A percentile compares a stretch with the other conserved stretches of the same genome.
These are phyloP conservation scores for Ceratocystis colombiana DNA, from an alignment of 2,329 filamentous ascomycete genomes.

Conservation along the genomic window DNA sequence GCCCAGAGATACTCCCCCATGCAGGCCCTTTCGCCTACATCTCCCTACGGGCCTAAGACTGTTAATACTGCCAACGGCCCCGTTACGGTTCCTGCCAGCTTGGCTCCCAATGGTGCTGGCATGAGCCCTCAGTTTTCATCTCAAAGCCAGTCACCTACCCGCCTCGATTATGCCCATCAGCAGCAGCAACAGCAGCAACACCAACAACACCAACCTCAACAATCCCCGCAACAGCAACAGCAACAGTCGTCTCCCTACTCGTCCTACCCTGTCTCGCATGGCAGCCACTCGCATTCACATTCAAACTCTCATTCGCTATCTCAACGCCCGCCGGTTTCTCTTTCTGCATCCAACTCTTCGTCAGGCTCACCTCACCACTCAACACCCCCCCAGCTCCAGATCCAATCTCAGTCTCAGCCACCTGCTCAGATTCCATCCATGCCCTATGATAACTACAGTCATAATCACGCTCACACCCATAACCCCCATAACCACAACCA, in stretches of 20 bases:
- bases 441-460: conserved; percentile 54
- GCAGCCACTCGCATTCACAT: conserved; percentile 33
- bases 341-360: conserved; percentile 48
- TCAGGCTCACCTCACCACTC: conserved; percentile 24
- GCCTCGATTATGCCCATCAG: conserved; percentile 48
- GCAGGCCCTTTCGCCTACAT: conserved; percentile 73
- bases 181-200: conserved; percentile 23
- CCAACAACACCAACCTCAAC: conserved; percentile 24
- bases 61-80: conserved; percentile 49
- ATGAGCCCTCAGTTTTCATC: conserved; percentile 50
- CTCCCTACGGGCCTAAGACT: conserved; percentile 61
- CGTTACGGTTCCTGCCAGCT: conserved; percentile 75
- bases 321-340: conserved; percentile 61
- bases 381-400: conserved; percentile 21
- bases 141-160: conserved; percentile 68
- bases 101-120: conserved; percentile 71
- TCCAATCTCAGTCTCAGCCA: conserved; percentile 23
- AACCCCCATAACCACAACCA: background rate
- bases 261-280: conserved; percentile 15
- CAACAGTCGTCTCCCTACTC: conserved; percentile 15
- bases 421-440: conserved; percentile 24
- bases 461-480: background rate
- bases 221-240: conserved; percentile 11
- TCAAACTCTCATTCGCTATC: conserved; percentile 26
- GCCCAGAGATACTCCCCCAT: conserved; percentile 93